Conservation (phyloP, 768 basidiomycete genomes). For the Mrakia frigida region DNA sequence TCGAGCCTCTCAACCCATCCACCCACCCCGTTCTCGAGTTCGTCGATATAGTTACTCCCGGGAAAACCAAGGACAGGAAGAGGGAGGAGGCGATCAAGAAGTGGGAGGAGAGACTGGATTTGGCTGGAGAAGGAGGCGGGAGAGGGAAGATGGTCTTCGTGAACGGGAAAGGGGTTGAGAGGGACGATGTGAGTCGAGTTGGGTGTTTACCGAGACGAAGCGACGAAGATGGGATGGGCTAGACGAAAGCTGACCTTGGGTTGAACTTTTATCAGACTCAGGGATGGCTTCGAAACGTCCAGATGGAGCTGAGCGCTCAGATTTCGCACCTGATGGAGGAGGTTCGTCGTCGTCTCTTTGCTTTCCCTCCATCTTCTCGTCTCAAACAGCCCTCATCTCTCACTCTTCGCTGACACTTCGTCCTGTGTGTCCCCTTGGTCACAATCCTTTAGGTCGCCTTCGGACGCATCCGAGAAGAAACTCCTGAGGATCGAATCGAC, state of each 20-base stretch:
- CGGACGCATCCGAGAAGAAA: conserved; percentile 31
- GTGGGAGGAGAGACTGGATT: conserved; percentile 14
- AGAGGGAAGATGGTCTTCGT: conserved; percentile 19
- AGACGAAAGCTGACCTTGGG: not conserved
- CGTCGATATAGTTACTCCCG: not conserved
- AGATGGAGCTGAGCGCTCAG: conserved; percentile 19
- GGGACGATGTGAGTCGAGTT: conserved; percentile 23
- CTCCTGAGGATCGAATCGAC: conserved; percentile 52
- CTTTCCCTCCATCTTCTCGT: not conserved
- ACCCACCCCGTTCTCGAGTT: conserved; percentile 1
- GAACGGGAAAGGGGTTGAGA: conserved; percentile 23
- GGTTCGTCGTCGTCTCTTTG: not conserved
- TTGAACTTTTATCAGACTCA: not conserved
- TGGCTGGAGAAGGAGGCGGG: not conserved
- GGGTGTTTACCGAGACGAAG: too few species aligned
- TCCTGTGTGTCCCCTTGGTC: too few species aligned
- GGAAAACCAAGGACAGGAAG: not conserved
- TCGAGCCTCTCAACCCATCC: not conserved
- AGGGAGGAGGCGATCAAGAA: not conserved
- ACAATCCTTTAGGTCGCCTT: conserved; percentile 21
- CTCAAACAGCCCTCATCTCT: not conserved
- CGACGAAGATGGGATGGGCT: too few species aligned
- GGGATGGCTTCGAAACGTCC: conserved; percentile 23
- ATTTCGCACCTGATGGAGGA: conserved; percentile 4
- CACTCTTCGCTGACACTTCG: not conserved